A percentile compares a stretch with the other conserved stretches of the same genome.
Evolutionary conservation across 2,329 filamentous ascomycete genomes (phyloP).

Genomic region (Fusarium secorum): DNA sequence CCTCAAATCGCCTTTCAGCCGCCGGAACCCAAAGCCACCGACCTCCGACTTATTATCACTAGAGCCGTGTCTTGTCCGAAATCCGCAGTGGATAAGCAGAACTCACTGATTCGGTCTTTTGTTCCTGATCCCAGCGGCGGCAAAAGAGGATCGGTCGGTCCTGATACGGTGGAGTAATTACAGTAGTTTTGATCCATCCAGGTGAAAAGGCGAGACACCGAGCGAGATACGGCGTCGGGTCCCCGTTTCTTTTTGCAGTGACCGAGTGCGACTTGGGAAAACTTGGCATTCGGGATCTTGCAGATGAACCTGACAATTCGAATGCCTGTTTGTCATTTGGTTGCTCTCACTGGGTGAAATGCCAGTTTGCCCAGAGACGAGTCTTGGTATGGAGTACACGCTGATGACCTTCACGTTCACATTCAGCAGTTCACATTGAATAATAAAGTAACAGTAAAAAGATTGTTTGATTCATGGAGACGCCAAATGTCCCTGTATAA

Average conservation of each 20-base stretch:
- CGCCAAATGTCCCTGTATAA: constrained; percentile 25
- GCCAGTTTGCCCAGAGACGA: not conserved
- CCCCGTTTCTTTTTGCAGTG: not conserved
- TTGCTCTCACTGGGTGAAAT: constrained; percentile 13
- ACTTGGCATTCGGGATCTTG: constrained; percentile 32
- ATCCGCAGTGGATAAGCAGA: constrained; percentile 13
- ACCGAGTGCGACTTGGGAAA: not conserved
- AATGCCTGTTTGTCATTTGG: constrained; percentile 29
- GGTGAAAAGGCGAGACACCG: constrained; percentile 24
- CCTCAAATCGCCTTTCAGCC: constrained; percentile 7
- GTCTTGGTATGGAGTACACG: not conserved
- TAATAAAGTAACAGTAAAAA: constrained; percentile 4
- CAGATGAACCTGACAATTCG: constrained; percentile 17
- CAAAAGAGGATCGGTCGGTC: constrained; percentile 14
- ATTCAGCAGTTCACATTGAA: not conserved
- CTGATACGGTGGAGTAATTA: constrained; percentile 8
- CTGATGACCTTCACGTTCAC: not conserved
- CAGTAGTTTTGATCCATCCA: not conserved
- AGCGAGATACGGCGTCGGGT: constrained; percentile 3
- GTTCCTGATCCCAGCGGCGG: constrained; percentile 3
- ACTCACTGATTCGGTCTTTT: not conserved
- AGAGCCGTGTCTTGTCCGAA: not conserved
- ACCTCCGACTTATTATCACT: constrained; percentile 7
- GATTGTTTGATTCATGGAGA: constrained; percentile 36
- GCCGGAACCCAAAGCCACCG: constrained; percentile 14